Base-by-base conservation (phyloP, 2,329 filamentous ascomycete species). In the Phyllosticta citrichinensis region DNA sequence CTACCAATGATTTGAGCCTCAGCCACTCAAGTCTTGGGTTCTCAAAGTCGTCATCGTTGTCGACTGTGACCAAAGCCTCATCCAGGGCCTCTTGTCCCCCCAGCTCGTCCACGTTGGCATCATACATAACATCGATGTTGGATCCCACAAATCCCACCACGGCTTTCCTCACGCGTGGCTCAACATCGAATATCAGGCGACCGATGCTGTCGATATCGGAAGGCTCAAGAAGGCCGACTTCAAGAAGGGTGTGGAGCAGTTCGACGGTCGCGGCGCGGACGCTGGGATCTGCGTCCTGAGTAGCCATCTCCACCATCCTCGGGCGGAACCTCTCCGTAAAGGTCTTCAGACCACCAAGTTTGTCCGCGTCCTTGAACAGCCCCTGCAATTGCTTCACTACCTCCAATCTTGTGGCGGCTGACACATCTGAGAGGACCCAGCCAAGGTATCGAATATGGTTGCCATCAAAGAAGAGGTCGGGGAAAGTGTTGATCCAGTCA, bases 321-420 rank as follows among this genome's bases (percentile, higher is more conserved):
- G 87, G 80, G 56, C 92, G 83, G 74, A 97, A 99, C 55, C 91
- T 83, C 72, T 97, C 94, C 40, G 95, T 96, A 68, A 97, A 99
- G 63, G 91, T 89, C 62, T 91, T 88, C 58, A 99, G 79, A 1
- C 83, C 83, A 53, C 79, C 80, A 65, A 95, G 84, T 70, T 91
- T 91, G 58, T 91, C 85, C 65, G 89, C 86, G 62, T 89, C 86
- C 68, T 86, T 87, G 75, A 95, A 93, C 5, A 99, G 81, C 62
- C 83, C 86, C 22, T 84, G 81, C 14, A 99, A 80, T 72, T 97
- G 91, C 68, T 86, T 89, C 52, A 99, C 76, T 2, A 95, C 91
- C 72, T 96, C 91, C n/a, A 87, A 82, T 59, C 94, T 84, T 22
- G 90, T 92, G 9, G 85, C 77, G 0, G 86, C 80, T 63, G 86